phyloP scores from a whole-genome alignment of 164 flowering plant genomes.

The Dillenia suffruticosa region DNA sequence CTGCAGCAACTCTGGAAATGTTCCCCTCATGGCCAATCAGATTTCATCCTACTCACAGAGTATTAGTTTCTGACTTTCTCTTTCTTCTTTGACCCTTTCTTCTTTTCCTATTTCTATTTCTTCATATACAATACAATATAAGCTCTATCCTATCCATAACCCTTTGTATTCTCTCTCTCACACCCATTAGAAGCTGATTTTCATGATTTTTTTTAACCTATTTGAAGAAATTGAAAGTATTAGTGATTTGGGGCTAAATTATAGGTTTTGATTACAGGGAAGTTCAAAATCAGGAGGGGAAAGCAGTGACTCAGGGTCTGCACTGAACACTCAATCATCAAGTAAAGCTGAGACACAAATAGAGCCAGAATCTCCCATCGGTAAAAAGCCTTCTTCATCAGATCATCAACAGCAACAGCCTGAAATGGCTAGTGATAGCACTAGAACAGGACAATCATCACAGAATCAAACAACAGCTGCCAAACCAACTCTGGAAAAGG shows the following conservation, averaged over 20 bases:
- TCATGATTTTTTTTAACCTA: no score
- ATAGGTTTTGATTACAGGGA: slow-evolving; percentile 29
- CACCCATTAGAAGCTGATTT: neutral
- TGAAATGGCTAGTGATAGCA: slow-evolving; percentile 39
- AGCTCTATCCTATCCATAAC: neutral
- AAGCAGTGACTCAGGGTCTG: slow-evolving; percentile 86
- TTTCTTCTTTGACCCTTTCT: slow-evolving; percentile 39
- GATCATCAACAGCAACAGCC: slow-evolving; percentile 38
- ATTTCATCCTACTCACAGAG: slow-evolving; percentile 57
- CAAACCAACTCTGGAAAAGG: slow-evolving; percentile 58
- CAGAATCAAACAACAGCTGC: slow-evolving; percentile 31
- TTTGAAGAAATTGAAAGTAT: no score
- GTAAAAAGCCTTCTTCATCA: slow-evolving; percentile 41
- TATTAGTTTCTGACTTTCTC: slow-evolving; percentile 17
- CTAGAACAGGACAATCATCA: slow-evolving; percentile 28
- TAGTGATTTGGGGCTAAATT: neutral
- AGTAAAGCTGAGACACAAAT: slow-evolving; percentile 40
- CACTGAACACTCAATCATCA: slow-evolving; percentile 38
- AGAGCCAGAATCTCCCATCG: slow-evolving; percentile 72
- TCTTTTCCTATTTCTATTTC: neutral
- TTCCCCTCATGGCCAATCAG: slow-evolving; percentile 96
- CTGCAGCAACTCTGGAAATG: slow-evolving; percentile 95
- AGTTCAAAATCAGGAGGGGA: slow-evolving; percentile 76
- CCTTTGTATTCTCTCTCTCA: neutral
- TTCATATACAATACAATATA: neutral